phyloP scores from a whole-genome alignment of 495 filamentous ascomycete genomes.

The Cudoniella acicularis region DNA sequence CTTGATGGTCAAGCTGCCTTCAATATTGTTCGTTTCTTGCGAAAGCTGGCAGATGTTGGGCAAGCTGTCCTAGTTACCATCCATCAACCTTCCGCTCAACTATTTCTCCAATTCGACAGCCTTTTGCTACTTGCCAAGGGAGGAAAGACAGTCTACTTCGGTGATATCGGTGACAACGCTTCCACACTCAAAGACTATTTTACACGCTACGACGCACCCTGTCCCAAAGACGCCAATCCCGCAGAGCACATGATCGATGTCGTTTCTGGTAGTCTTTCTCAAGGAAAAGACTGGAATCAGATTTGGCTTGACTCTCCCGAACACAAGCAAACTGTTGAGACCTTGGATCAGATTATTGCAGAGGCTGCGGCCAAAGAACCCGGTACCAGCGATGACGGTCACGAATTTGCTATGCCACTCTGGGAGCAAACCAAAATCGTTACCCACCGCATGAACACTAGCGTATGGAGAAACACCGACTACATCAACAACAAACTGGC shows the following conservation, averaged over 20 bases:
- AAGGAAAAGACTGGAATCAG: conserved; percentile 44
- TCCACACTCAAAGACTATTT: conserved; percentile 45
- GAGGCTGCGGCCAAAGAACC: conserved; percentile 22
- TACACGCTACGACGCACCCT: conserved; percentile 43
- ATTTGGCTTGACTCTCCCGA: conserved; percentile 38
- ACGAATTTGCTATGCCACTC: conserved; percentile 45
- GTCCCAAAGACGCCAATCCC: conserved; percentile 47
- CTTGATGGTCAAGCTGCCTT: conserved; percentile 80
- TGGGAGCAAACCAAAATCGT: conserved; percentile 32
- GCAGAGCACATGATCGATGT: conserved; percentile 54
- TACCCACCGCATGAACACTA: conserved; percentile 30
- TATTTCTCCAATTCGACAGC: conserved; percentile 76
- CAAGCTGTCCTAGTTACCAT: conserved; percentile 90
- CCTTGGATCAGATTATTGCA: conserved; percentile 52
- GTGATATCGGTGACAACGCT: conserved; percentile 58
- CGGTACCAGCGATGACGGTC: conserved; percentile 28
- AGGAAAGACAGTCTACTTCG: conserved; percentile 65
- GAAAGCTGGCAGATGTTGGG: conserved; percentile 74
- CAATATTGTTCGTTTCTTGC: conserved; percentile 82
- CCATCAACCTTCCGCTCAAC: conserved; percentile 78
- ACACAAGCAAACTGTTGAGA: conserved; percentile 34
- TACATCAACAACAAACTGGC: conserved; percentile 43
- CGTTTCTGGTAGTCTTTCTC: conserved; percentile 63
- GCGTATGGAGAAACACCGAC: conserved; percentile 35
- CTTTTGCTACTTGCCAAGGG: conserved; percentile 60